A percentile compares a stretch with the other conserved stretches of the same genome.
Evolutionary conservation across 768 basidiomycete species (phyloP).

Genomic region (Calocera viscosa): DNA sequence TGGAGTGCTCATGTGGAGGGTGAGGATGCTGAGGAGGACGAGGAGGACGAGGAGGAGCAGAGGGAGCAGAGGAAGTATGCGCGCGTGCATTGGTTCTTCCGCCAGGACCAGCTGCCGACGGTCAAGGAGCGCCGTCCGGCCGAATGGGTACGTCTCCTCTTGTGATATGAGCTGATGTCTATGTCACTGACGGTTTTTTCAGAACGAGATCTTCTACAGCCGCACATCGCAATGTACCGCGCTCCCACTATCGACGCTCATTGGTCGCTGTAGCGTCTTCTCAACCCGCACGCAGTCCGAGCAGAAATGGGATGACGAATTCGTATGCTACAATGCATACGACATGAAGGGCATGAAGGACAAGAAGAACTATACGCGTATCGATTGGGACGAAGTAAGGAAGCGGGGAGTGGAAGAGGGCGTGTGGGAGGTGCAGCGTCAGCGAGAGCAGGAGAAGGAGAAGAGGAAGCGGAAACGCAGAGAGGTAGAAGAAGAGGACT

Average conservation of each 20-base stretch:
- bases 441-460: slow-evolving; percentile 12
- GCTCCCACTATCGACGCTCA: slow-evolving; percentile 40
- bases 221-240: slow-evolving; percentile 35
- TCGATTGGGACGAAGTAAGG: background rate
- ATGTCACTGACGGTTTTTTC: background rate
- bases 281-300: background rate
- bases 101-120: slow-evolving; percentile 49
- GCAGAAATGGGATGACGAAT: background rate
- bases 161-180: background rate
- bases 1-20: slow-evolving; percentile 4
- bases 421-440: slow-evolving; percentile 13
- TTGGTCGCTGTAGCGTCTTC: slow-evolving; percentile 40
- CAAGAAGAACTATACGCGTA: slow-evolving; percentile 10
- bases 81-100: slow-evolving; percentile 63
- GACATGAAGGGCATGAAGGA: slow-evolving; percentile 6
- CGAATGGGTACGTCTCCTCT: background rate
- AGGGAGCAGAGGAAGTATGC: slow-evolving; percentile 38
- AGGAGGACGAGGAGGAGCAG: slow-evolving; percentile 23
- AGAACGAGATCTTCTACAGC: slow-evolving; percentile 42
- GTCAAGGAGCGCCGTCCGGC: slow-evolving; percentile 26
- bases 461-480: slow-evolving; percentile 10
- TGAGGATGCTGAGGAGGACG: slow-evolving; percentile 39
- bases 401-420: slow-evolving; percentile 9
- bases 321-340: slow-evolving; percentile 12
- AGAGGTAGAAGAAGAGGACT: slow-evolving; percentile 16